These are phyloP conservation scores for Trichocladium uniseriatum DNA, from an alignment of 495 filamentous ascomycete genomes.

Conservation along the genomic window DNA sequence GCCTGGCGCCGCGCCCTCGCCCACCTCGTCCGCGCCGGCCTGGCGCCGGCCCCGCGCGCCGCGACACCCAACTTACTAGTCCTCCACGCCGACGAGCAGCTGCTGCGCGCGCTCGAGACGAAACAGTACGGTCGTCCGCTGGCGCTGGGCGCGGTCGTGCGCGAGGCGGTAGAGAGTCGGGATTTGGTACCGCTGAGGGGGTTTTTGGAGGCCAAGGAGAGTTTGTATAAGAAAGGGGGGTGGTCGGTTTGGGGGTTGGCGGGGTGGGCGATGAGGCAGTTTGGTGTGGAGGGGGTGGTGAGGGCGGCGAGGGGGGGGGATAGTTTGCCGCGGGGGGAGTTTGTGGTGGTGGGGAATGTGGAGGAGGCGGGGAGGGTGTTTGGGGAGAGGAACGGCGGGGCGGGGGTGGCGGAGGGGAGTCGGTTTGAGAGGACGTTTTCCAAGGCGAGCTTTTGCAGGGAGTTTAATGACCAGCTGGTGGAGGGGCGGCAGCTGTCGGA, in stretches of 20 bases:
- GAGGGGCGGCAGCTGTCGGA: slow-evolving; percentile 48
- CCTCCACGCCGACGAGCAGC: slow-evolving; percentile 56
- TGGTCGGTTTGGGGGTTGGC: slow-evolving; percentile 49
- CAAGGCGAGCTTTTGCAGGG: slow-evolving; percentile 50
- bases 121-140: slow-evolving; percentile 75
- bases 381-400: slow-evolving; percentile 35
- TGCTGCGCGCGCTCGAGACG: slow-evolving; percentile 62
- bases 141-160: slow-evolving; percentile 70
- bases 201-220: slow-evolving; percentile 50
- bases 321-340: slow-evolving; percentile 41
- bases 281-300: slow-evolving; percentile 49
- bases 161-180: slow-evolving; percentile 58
- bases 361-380: slow-evolving; percentile 43
- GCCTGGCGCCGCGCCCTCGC: slow-evolving; percentile 75
- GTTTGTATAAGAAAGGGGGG: slow-evolving; percentile 50
- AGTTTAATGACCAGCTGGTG: slow-evolving; percentile 47
- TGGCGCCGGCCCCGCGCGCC: slow-evolving; percentile 20
- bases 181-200: slow-evolving; percentile 60
- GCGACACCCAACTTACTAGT: slow-evolving; percentile 44
- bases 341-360: slow-evolving; percentile 52
- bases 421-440: slow-evolving; percentile 59
- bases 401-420: slow-evolving; percentile 17
- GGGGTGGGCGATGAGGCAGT: slow-evolving; percentile 63
- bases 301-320: slow-evolving; percentile 32
- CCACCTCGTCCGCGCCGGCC: slow-evolving; percentile 55